Percentiles rank a stretch among this genome's conserved stretches.
These are phyloP conservation scores for Cystobasidium pallidum DNA, from an alignment of 1,284 basidiomycete genomes.

Conservation along the genomic window DNA sequence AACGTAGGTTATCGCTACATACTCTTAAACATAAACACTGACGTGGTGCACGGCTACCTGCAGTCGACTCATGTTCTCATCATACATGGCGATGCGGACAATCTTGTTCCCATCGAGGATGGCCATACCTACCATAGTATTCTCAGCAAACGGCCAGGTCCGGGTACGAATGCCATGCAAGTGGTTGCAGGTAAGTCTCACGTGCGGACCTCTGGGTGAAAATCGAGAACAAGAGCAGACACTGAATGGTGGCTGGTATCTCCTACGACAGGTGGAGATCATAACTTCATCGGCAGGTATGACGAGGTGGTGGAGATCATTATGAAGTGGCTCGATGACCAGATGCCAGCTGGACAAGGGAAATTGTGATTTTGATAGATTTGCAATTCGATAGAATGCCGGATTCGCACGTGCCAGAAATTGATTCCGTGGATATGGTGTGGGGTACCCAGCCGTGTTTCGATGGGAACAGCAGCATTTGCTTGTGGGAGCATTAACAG, in stretches of 20 bases:
- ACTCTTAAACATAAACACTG: no score
- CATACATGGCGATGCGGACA: conserved; percentile 37
- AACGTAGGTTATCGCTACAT: conserved; percentile 13
- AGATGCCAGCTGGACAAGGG: neutral
- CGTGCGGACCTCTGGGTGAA: no score
- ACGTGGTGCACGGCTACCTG: no score
- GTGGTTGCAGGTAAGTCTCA: conserved; percentile 16
- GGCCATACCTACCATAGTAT: conserved; percentile 40
- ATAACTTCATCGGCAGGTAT: conserved; percentile 40
- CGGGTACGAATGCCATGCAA: conserved; percentile 20
- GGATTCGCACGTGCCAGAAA: neutral
- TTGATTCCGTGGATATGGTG: no score
- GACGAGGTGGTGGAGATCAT: conserved; percentile 40
- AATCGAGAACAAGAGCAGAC: no score
- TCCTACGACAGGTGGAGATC: conserved; percentile 22
- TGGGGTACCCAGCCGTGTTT: no score
- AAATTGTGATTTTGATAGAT: conserved; percentile 12
- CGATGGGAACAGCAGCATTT: neutral
- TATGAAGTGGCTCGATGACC: conserved; percentile 16
- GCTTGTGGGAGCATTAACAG: no score
- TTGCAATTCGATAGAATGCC: neutral
- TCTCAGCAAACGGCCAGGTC: conserved; percentile 29
- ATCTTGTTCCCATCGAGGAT: conserved; percentile 36
- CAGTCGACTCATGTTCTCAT: conserved; percentile 32
- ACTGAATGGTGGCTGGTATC: neutral